Base-by-base conservation (phyloP, 208 protist species). In the Leishmania turanica region DNA sequence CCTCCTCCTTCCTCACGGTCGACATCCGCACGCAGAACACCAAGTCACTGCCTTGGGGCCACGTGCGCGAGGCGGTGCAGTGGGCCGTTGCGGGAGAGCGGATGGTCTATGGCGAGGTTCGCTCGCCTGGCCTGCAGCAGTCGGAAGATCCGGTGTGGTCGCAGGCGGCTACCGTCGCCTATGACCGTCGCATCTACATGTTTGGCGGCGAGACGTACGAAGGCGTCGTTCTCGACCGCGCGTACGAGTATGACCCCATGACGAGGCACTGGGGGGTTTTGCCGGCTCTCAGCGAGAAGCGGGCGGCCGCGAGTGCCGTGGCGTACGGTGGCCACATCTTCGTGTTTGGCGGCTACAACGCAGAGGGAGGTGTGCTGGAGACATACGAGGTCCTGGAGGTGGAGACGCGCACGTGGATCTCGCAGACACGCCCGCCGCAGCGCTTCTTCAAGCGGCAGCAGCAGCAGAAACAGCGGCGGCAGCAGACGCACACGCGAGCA, bases 11-110 rank as follows among this genome's bases (percentile, higher is more conserved):
- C 64, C 80, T 91, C 5, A 89, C 88, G 40, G 88, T 91, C 27
- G 86, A 89, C 75, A 83, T 91, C 72, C 85, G 88, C 72, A 91
- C 88, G 45, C 88, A 91, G 77, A 88, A 91, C 77, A 83, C 84
- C 0, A 85, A 83, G 70, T 75, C 86, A 65, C 82, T 89, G 45
- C 88, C 88, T 77, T 91, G 88, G 88, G 65, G 62, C 27, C 75
- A 81, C 74, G 84, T 85, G 72, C 71, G 79, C 58, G 64, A 80
- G 76, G 79, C 78, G 53, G 84, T 91, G 66, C 83, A 79, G 45
- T 79, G 77, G 15, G 86, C 85, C n/a, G 81, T 80, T 17, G 84
- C 84, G 60, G 62, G 78, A 40, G 88, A 91, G 77, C 82, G 80
- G 71, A 19, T 84, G 60, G 27, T 69, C 54, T 83, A 84, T 56